A percentile compares a stretch with the other conserved stretches of the same genome.
Conservation (phyloP, 108 stramenopile genomes). For the Pseudonitzschia delicatissima region DNA sequence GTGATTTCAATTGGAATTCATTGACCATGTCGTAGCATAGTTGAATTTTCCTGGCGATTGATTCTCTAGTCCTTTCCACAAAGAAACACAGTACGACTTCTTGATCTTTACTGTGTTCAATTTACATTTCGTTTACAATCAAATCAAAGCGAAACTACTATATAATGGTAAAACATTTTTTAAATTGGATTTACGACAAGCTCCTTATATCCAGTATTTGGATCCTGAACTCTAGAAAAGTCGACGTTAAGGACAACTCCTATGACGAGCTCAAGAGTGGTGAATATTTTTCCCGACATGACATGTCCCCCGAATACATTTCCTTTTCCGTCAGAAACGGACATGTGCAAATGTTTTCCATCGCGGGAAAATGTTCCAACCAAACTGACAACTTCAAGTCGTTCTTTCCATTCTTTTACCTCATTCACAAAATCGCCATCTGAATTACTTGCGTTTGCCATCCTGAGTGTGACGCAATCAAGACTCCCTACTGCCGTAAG, state of each 20-base stretch:
- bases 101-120: conserved; percentile 3
- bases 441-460: conserved; percentile 54
- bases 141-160: neutral
- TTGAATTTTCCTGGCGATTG: neutral
- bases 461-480: conserved; percentile 55
- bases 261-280: conserved; percentile 74
- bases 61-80: neutral
- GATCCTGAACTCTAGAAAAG: conserved; percentile 56
- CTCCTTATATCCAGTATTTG: conserved; percentile 66
- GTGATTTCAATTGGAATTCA: neutral
- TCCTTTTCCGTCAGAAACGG: conserved; percentile 51
- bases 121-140: conserved; percentile 1
- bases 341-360: conserved; percentile 68
- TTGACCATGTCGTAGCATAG: conserved; percentile 6
- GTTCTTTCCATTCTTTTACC: conserved; percentile 54
- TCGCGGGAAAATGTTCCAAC: conserved; percentile 61
- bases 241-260: conserved; percentile 53
- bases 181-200: conserved; percentile 26
- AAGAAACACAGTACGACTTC: conserved; percentile 1
- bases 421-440: conserved; percentile 24
- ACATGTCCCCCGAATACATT: conserved; percentile 72
- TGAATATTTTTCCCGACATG: conserved; percentile 65
- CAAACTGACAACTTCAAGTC: conserved; percentile 68
- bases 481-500: conserved; percentile 71
- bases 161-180: neutral